Evolutionary conservation across 305 asterid species (phyloP).

Genomic region (Fraxinus sp.): DNA sequence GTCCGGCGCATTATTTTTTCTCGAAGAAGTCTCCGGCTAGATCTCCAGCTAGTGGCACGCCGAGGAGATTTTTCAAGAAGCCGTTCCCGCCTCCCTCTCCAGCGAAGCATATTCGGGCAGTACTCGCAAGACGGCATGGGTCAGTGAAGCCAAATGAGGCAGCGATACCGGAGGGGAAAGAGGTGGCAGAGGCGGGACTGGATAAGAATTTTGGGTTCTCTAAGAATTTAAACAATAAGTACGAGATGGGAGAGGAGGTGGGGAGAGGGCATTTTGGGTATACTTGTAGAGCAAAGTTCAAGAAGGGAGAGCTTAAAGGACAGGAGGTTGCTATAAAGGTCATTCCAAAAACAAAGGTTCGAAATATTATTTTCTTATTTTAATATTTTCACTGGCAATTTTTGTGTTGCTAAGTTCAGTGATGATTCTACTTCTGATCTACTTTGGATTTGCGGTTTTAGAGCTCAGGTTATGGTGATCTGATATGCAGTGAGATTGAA

Average conservation of each 20-base stretch:
- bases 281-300: conserved; percentile 81
- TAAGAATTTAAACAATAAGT: conserved; percentile 67
- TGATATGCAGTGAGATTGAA: conserved; percentile 19
- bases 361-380: conserved; percentile 12
- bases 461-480: conserved; percentile 22
- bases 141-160: conserved; percentile 71
- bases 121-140: conserved; percentile 80
- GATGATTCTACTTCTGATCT: conserved; percentile 13
- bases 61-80: conserved; percentile 63
- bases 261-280: conserved; percentile 98
- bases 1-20: conserved; percentile 52
- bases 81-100: conserved; percentile 98
- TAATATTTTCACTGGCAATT: not conserved
- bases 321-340: conserved; percentile 94
- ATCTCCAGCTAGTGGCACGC: conserved; percentile 75
- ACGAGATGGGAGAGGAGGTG: conserved; percentile 91
- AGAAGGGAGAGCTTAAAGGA: conserved; percentile 89
- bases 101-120: conserved; percentile 88
- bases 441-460: conserved; percentile 19
- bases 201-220: conserved; percentile 85
- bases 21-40: conserved; percentile 78
- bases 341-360: conserved; percentile 83
- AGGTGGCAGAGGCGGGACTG: conserved; percentile 47
- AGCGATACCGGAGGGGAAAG: conserved; percentile 69
- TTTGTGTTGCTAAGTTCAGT: not conserved